Base-by-base conservation (phyloP, 345 rosid genomes). In the Populus tremula region DNA sequence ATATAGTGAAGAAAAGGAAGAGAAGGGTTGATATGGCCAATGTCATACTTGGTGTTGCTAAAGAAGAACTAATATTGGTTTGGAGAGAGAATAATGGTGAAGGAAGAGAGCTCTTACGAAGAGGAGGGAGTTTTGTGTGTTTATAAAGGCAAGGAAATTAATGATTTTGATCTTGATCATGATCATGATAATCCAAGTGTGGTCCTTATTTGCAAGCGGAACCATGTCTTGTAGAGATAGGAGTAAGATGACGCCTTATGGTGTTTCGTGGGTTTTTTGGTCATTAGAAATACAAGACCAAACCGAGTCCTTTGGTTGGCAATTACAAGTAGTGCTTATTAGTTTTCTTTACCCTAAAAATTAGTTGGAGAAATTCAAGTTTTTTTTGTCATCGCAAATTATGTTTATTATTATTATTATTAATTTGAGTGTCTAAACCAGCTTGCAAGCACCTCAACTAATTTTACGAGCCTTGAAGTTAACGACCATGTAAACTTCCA, bases 381-480 rank as follows among this genome's bases (percentile, higher is more conserved):
- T 1, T 21, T 1, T 17, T 17, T 5, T 18, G 2, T 39, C 41
- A 39, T 49, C 21, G 3, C 0, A 33, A 33, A 33, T 33, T 33
- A 4, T 33, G 1, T 4, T 33, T 33, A 4, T 33, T 33, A n/a
- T 31, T 25, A 25, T 33, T 33, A 33, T 33, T 33, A 33, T 3
- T 33, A 33, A 33, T 3, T 31, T 33, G 2, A 33, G 0, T 33
- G 0, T 33, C 0, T 5, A 4, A 0, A 33, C 5, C 5, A 33
- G 0, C 5, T 33, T 33, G 0, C 33, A 31, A 3, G 0, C 2
- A 31, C 3, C 33, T 31, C 0, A 33, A 33, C 36, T 33, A 33
- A 33, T 33, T 0, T 33, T 3, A 33, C 0, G 0, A 0, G 4
- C 0, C 0, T 4, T 33, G 0, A 33, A 33, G 0, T 33, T 33